Evolutionary conservation across 345 rosid genomes (phyloP).

Genomic region (Corchorus capsularis): DNA sequence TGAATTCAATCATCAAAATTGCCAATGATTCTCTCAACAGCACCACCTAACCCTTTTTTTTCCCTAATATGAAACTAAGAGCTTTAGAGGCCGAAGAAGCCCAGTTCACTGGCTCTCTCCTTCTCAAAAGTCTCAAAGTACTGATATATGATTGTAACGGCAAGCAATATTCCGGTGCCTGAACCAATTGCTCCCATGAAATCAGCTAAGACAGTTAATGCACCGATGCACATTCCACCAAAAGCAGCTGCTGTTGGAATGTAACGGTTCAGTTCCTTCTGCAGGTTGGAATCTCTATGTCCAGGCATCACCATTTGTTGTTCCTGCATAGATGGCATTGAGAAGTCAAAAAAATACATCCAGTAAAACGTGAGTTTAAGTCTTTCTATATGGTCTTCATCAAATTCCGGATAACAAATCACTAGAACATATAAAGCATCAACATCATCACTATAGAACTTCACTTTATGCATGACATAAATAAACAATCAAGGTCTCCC

Average conservation of each 20-base stretch:
- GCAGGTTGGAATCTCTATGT: slow-evolving; percentile 67
- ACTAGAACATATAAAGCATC: not conserved
- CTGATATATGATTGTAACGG: slow-evolving; percentile 73
- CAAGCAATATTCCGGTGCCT: slow-evolving; percentile 74
- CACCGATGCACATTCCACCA: slow-evolving; percentile 81
- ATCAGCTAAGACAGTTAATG: slow-evolving; percentile 71
- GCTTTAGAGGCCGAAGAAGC: slow-evolving; percentile 66
- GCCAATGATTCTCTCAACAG: not conserved
- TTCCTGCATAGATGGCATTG: slow-evolving; percentile 39
- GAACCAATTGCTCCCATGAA: slow-evolving; percentile 86
- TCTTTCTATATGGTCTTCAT: not conserved
- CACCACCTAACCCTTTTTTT: slow-evolving; percentile 4
- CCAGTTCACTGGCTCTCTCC: slow-evolving; percentile 77
- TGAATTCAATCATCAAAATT: not conserved
- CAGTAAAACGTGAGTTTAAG: not conserved
- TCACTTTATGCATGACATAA: not conserved
- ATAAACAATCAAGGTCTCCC: not conserved
- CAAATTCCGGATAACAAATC: not conserved
- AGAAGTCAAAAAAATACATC: slow-evolving; percentile 11
- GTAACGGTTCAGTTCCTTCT: slow-evolving; percentile 73
- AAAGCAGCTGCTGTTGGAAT: slow-evolving; percentile 82
- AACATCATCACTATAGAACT: not conserved
- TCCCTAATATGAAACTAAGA: not conserved
- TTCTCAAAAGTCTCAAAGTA: slow-evolving; percentile 75
- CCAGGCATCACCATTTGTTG: slow-evolving; percentile 94